Base-by-base conservation (phyloP, 1,284 basidiomycete species). In the Fomitopsis schrenkii region DNA sequence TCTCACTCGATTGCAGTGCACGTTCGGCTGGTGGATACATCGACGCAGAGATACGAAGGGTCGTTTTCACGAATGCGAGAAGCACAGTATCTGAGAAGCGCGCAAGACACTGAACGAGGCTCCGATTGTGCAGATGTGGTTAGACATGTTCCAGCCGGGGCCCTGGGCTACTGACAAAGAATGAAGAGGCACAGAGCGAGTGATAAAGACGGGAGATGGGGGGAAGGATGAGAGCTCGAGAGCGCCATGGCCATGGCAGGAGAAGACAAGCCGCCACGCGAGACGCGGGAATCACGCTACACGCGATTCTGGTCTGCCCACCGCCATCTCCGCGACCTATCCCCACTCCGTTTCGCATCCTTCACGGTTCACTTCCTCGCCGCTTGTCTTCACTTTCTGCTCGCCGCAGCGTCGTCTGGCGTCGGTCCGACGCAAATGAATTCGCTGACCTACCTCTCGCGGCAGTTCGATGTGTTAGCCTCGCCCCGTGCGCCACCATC, bases 401-500 rank as follows among this genome's bases (percentile, higher is more conserved):
- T 66, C 63, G 60, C 64, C 62, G 64, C 67, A 62, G 64, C 63
- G 61, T 61, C 64, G 61, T 22, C 58, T 55, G 63, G 68, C 64
- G 67, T 64, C 66, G 64, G 64, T 61, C 64, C 63, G 64, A 62
- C 70, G 61, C 67, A 66, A 67, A 74, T 74, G 73, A 74, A 74
- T 65, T 74, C 73, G 58, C 69, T 74, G 59, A 67, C 70, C 38
- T 74, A 72, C 67, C 70, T 74, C 64, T 72, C 73, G 54, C 71
- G 73, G 60, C 73, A 74, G 64, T 71, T 74, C 68, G 73, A 74
- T 69, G 72, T 72, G 61, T 66, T 74, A 64, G 72, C 71, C 63
- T 68, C 72, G 7, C 66, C 71, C 44, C 66, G 70, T n/a, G 66
- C 72, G 60, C 81, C 83, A 42, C 82, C 83, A 26, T 79, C 83